Evolutionary conservation across 345 rosid genomes (phyloP).

Genomic region (Linum lewisii): DNA sequence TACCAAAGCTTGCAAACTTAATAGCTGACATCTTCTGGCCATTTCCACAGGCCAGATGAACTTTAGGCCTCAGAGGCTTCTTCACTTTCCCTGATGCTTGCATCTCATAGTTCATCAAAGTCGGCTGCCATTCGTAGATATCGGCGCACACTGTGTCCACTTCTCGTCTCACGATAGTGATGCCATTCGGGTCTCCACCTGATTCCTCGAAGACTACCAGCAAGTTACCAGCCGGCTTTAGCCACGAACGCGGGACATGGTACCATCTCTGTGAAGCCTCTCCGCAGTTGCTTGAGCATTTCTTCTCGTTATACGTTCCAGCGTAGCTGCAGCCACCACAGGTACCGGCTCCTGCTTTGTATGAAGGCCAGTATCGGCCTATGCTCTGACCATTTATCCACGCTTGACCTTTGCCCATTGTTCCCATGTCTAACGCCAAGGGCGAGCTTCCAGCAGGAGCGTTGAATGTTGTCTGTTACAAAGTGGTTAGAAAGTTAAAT

Average conservation of each 20-base stretch:
- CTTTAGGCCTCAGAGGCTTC: constrained; percentile 84
- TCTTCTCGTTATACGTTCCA: constrained; percentile 64
- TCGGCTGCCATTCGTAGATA: constrained; percentile 93
- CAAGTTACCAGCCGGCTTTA: constrained; percentile 73
- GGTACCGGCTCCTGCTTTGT: constrained; percentile 71
- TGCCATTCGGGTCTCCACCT: constrained; percentile 93
- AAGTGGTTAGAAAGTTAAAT: no score
- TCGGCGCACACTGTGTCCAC: constrained; percentile 83
- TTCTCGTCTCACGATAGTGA: constrained; percentile 72
- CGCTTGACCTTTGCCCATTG: constrained; percentile 97
- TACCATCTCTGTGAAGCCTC: constrained; percentile 98
- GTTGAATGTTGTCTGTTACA: constrained; percentile 70
- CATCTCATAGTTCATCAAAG: constrained; percentile 69
- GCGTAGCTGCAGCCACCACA: constrained; percentile 60
- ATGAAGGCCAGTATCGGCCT: constrained; percentile 96
- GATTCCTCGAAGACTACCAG: constrained; percentile 95
- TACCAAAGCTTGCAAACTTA: constrained; percentile 95
- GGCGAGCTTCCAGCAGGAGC: constrained; percentile 85
- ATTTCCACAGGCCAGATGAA: constrained; percentile 62
- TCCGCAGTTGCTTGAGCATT: constrained; percentile 80
- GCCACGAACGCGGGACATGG: constrained; percentile 90
- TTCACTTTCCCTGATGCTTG: constrained; percentile 73
- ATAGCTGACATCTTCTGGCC: constrained; percentile 74
- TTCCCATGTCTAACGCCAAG: constrained; percentile 79
- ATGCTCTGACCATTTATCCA: constrained; percentile 91